These are phyloP conservation scores for Pseudodiploospora longispora DNA, from an alignment of 2,329 filamentous ascomycete genomes.

Conservation along the genomic window DNA sequence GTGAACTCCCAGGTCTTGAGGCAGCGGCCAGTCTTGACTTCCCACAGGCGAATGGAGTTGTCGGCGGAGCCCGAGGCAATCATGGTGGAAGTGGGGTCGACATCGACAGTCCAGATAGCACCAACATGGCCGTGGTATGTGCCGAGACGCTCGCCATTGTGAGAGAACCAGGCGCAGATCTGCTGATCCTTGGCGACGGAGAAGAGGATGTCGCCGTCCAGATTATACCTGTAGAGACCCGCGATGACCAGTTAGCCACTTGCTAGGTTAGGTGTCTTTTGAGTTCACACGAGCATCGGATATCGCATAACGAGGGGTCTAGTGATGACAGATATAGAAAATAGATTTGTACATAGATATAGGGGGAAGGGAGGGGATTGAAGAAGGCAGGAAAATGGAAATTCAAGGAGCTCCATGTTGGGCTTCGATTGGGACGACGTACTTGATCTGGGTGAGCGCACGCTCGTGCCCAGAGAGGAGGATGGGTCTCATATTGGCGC, in stretches of 20 bases:
- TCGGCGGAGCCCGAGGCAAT: slow-evolving; percentile 94
- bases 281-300: too few species aligned
- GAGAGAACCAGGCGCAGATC: slow-evolving; percentile 93
- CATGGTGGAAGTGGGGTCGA: slow-evolving; percentile 84
- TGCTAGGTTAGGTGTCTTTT: background rate
- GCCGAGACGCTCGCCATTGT: slow-evolving; percentile 95
- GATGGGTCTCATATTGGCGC: slow-evolving; percentile 83
- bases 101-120: slow-evolving; percentile 97
- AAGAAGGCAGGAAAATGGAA: too few species aligned
- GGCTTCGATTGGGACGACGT: slow-evolving; percentile 24
- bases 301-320: too few species aligned
- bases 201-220: slow-evolving; percentile 94
- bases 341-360: too few species aligned
- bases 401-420: slow-evolving; percentile 3
- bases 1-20: slow-evolving; percentile 98
- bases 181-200: slow-evolving; percentile 94
- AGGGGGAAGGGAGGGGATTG: too few species aligned
- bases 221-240: slow-evolving; percentile 59
- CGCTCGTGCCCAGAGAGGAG: slow-evolving; percentile 94
- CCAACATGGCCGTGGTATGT: slow-evolving; percentile 96
- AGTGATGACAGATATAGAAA: too few species aligned
- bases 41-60: slow-evolving; percentile 97
- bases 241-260: slow-evolving; percentile 4
- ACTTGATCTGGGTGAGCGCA: slow-evolving; percentile 91
- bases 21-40: slow-evolving; percentile 83